phyloP scores from a whole-genome alignment of 495 filamentous ascomycete genomes.

The Corynascus novoguineensis region DNA sequence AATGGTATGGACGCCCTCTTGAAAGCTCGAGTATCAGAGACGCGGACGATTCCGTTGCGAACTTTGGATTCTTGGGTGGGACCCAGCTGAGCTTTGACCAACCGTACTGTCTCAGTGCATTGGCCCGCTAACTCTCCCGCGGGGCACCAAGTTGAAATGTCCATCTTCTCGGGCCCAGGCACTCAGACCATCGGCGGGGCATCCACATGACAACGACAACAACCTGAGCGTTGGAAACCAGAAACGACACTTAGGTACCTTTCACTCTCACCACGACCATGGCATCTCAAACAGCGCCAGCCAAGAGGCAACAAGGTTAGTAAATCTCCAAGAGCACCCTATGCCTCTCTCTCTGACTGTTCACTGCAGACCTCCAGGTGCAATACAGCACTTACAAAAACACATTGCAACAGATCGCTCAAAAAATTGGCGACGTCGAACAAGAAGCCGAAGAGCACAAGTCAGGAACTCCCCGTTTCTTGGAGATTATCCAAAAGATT shows the following conservation, averaged over 20 bases:
- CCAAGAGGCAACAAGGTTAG: constrained; percentile 81
- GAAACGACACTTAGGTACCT: neutral
- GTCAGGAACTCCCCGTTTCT: constrained; percentile 51
- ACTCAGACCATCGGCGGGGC: neutral
- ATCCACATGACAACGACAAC: neutral
- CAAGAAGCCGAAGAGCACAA: constrained; percentile 97
- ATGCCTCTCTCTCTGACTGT: constrained; percentile 16
- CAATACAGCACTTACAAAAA: constrained; percentile 97
- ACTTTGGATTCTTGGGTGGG: neutral
- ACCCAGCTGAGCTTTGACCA: constrained; percentile 27
- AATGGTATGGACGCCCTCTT: neutral
- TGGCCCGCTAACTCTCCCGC: neutral
- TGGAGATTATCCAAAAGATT: neutral
- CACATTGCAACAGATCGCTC: constrained; percentile 83
- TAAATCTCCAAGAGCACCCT: constrained; percentile 6
- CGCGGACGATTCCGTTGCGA: neutral
- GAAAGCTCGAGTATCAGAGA: neutral
- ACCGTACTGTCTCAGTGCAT: neutral
- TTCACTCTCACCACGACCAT: constrained; percentile 22
- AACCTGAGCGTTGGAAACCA: neutral
- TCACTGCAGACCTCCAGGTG: constrained; percentile 73
- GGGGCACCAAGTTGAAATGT: too few relatives aligned
- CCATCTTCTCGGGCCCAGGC: too few relatives aligned
- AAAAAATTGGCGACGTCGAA: constrained; percentile 95
- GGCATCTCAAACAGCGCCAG: constrained; percentile 39